Conservation (phyloP, 345 rosid genomes). For the Murraya paniculata region DNA sequence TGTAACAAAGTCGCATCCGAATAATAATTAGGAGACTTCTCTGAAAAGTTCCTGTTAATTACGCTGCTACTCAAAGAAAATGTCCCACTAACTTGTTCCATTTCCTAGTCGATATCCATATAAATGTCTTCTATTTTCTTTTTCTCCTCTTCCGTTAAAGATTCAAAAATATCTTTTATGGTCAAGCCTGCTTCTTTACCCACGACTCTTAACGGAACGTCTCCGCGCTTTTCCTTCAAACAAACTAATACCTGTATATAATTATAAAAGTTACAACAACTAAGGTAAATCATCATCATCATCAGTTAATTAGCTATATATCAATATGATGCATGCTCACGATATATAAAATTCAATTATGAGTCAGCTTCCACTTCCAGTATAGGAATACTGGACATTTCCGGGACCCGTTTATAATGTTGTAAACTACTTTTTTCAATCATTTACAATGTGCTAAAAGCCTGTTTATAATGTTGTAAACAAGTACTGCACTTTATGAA, state of each 20-base stretch:
- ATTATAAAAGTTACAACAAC: background rate
- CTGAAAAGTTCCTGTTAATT: background rate
- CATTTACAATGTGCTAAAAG: too few relatives aligned
- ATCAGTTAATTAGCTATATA: background rate
- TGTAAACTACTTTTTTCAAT: too few relatives aligned
- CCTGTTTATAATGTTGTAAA: too few relatives aligned
- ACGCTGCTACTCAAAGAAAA: background rate
- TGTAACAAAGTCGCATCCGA: background rate
- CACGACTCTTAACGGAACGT: background rate
- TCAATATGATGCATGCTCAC: too few relatives aligned
- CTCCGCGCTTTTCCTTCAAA: background rate
- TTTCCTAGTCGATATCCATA: background rate
- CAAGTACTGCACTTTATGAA: too few relatives aligned
- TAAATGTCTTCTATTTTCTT: background rate
- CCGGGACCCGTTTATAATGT: too few relatives aligned
- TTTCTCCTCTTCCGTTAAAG: background rate
- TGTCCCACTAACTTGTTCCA: background rate
- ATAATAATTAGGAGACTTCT: background rate
- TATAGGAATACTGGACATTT: too few relatives aligned
- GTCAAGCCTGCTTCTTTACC: background rate
- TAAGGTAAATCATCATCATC: background rate
- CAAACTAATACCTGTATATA: background rate
- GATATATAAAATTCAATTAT: too few relatives aligned
- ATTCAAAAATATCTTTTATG: accelerated
- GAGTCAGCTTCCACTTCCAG: too few relatives aligned